These are phyloP conservation scores for Termitomyces heimii DNA, from an alignment of 768 basidiomycete genomes.

Conservation along the genomic window DNA sequence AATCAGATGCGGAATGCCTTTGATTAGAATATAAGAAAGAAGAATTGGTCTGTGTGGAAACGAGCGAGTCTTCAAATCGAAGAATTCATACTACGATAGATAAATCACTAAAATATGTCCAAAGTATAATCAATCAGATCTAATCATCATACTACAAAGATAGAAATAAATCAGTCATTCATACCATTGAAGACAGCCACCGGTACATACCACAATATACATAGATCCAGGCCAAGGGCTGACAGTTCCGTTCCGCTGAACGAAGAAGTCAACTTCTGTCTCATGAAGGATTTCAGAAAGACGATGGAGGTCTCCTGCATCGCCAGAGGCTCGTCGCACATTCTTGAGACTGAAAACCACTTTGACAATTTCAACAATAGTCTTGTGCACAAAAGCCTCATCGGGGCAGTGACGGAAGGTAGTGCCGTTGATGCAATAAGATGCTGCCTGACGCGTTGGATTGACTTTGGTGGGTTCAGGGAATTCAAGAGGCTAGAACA, in stretches of 20 bases:
- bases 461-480: conserved; percentile 33
- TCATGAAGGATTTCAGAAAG: conserved; percentile 24
- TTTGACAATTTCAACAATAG: conserved; percentile 38
- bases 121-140: background rate
- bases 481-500: conserved; percentile 31
- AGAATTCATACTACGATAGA: background rate
- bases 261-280: conserved; percentile 28
- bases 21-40: too few species aligned
- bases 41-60: background rate
- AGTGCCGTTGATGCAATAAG: conserved; percentile 25
- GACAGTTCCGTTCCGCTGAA: conserved; percentile 26
- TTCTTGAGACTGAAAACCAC: conserved; percentile 40
- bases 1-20: too few species aligned
- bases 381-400: conserved; percentile 26
- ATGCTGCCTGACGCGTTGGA: conserved; percentile 27
- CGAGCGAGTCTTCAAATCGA: background rate
- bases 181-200: background rate
- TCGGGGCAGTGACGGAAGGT: conserved; percentile 39
- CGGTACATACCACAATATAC: conserved; percentile 22
- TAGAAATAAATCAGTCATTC: background rate
- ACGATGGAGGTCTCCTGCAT: conserved; percentile 31
- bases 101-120: background rate
- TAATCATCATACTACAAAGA: background rate
- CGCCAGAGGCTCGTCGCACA: conserved; percentile 39
- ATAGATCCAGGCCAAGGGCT: conserved; percentile 33